phyloP scores from a whole-genome alignment of 2,329 filamentous ascomycete species.

The Lasiodiplodia sp. region DNA sequence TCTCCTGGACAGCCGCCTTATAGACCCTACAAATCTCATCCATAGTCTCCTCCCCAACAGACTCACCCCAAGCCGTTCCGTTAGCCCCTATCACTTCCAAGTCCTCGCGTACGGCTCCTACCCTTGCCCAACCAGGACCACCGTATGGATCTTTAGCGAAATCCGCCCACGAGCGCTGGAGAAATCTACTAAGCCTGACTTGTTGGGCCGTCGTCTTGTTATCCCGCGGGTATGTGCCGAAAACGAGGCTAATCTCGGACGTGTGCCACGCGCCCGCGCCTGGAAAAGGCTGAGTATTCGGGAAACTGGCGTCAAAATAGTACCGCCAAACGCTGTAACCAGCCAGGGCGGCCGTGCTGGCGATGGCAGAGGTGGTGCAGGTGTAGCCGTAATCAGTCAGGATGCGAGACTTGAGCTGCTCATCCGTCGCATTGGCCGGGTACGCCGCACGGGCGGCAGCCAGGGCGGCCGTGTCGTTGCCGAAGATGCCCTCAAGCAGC shows the following conservation, averaged over 20 bases:
- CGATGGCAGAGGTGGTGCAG: slow-evolving; percentile 64
- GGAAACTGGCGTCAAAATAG: slow-evolving; percentile 63
- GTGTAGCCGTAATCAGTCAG: slow-evolving; percentile 60
- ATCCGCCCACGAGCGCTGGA: slow-evolving; percentile 26
- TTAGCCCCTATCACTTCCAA: too few species aligned
- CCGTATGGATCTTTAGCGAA: slow-evolving; percentile 21
- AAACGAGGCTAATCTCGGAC: slow-evolving; percentile 11
- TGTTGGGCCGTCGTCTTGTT: not conserved
- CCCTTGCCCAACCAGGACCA: not conserved
- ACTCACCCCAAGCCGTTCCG: too few species aligned
- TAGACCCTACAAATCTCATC: too few species aligned
- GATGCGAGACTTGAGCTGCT: slow-evolving; percentile 56
- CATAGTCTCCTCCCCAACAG: too few species aligned
- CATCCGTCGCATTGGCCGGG: slow-evolving; percentile 35
- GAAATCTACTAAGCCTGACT: slow-evolving; percentile 16
- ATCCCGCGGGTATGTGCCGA: slow-evolving; percentile 13
- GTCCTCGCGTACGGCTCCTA: not conserved
- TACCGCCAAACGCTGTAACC: slow-evolving; percentile 65
- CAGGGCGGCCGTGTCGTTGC: not conserved
- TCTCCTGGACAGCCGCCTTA: too few species aligned
- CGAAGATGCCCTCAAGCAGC: slow-evolving; percentile 29
- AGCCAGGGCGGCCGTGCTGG: slow-evolving; percentile 44
- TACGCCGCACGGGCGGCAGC: slow-evolving; percentile 35
- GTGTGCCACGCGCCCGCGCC: slow-evolving; percentile 22
- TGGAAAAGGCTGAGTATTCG: not conserved